phyloP scores from a whole-genome alignment of 495 filamentous ascomycete species.

The Thozetella sp. region DNA sequence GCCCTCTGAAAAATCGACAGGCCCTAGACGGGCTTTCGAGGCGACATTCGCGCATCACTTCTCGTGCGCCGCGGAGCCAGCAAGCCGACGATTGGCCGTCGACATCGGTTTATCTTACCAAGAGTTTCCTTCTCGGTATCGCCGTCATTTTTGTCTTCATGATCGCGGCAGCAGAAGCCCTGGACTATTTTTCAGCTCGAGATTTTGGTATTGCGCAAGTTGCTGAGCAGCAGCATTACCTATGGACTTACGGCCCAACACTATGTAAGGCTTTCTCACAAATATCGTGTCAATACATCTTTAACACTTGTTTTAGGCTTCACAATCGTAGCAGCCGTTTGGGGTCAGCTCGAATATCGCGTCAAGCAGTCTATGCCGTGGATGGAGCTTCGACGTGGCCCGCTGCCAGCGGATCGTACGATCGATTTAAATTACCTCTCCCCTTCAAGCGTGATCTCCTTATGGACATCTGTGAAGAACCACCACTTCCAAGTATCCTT shows the following conservation, averaged over 20 bases:
- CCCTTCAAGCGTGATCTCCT: neutral
- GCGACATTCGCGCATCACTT: too few relatives aligned
- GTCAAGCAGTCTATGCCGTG: neutral
- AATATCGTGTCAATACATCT: neutral
- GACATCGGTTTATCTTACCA: neutral
- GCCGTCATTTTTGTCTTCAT: neutral
- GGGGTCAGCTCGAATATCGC: neutral
- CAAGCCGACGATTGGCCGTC: neutral
- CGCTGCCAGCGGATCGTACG: neutral
- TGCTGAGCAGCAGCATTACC: neutral
- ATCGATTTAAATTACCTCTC: neutral
- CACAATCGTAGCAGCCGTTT: neutral
- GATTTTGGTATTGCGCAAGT: neutral
- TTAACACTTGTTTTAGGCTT: neutral
- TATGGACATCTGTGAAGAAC: neutral
- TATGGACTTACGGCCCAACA: neutral
- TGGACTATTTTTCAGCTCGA: neutral
- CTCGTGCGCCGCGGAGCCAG: neutral
- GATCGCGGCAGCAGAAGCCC: neutral
- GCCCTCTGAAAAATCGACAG: too few relatives aligned
- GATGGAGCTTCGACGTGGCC: neutral
- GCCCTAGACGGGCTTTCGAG: too few relatives aligned
- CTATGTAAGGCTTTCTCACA: neutral
- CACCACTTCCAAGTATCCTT: neutral
- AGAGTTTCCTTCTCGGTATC: neutral